phyloP scores from a whole-genome alignment of 2,329 filamentous ascomycete genomes.

The Diaporthe aspalathi region DNA sequence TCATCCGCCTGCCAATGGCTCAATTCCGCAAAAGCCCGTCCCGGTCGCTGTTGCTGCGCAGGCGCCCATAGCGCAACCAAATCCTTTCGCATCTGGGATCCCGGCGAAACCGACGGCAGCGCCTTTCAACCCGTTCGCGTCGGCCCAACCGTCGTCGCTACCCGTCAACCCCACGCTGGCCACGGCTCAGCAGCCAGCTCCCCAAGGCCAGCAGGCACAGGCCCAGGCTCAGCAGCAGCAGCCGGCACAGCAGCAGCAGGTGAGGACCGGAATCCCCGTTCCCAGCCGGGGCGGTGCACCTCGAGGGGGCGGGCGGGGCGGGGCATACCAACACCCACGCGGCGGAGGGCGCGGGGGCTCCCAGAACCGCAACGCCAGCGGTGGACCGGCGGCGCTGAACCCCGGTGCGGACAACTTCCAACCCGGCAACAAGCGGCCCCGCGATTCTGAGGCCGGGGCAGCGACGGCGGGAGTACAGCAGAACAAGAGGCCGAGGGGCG shows the following conservation, averaged over 20 bases:
- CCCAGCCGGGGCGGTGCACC: constrained; percentile 42
- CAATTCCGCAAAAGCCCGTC: constrained; percentile 34
- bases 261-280: constrained; percentile 43
- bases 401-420: constrained; percentile 64
- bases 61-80: constrained; percentile 30
- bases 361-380: constrained; percentile 54
- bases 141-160: constrained; percentile 39
- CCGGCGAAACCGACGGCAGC: constrained; percentile 6
- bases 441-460: constrained; percentile 55
- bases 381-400: constrained; percentile 57
- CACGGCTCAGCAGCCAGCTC: constrained; percentile 14
- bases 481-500: constrained; percentile 53
- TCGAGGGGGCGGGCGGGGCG: constrained; percentile 43
- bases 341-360: constrained; percentile 47
- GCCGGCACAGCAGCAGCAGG: constrained; percentile 40
- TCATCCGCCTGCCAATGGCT: constrained; percentile 33
- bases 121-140: constrained; percentile 31
- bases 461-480: constrained; percentile 41
- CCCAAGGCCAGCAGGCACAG: constrained; percentile 33
- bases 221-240: constrained; percentile 39
- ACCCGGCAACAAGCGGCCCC: constrained; percentile 65
- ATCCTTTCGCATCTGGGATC: constrained; percentile 38
- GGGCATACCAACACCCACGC: constrained; percentile 45
- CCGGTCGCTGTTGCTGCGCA: constrained; percentile 37
- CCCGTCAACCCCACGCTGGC: constrained; percentile 8